Base-by-base conservation (phyloP, 805 yeast species). In the Nakazawaea ambrosiae region DNA sequence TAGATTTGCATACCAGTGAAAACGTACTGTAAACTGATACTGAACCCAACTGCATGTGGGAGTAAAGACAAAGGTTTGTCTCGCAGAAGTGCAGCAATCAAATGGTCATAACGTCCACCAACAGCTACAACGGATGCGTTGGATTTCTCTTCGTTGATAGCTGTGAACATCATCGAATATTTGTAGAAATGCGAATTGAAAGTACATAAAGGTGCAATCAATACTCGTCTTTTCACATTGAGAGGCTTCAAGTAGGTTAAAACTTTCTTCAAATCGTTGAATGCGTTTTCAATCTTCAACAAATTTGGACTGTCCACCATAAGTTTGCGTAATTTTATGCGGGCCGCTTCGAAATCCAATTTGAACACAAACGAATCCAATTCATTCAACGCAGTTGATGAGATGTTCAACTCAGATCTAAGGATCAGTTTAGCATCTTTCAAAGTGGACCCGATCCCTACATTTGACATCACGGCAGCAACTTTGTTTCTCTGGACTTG, bases 81-180 rank as follows among this genome's bases (percentile, higher is more conserved):
- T 46, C 84, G 77, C 0, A 90, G 73, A 42, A 87, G 68, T 14
- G 78, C 68, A 3, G 75, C 64, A 11, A 88, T 73, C 45, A 92
- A 65, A 16, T 67, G 64, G 50, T 90, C 97, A 53, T 88, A 92
- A 39, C 99, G 66, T 2, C 99, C 99, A 31, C 99, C 99, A 0
- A 92, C 90, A 12, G 92, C 92, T 28, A 92, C 63, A 23, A 81
- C 66, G 5, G 63, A 46, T 40, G 51, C 64, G 63, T 49, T 54
- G 54, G 44, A 51, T 48, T 68, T 77, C 3, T 77, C 80, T 38
- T 85, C 82, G 45, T 77, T 73, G 1, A 87, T 73, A 0, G 84
- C 86, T 48, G 87, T 95, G 54, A 90, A 92, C 95, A 92, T 87
- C 2, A 89, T 61, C 0, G 95, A 95, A 14, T 78, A 77, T 27